A percentile compares a stretch with the other conserved stretches of the same genome.
These are phyloP conservation scores for Pestalotiopsis sp. DNA, from an alignment of 2,329 filamentous ascomycete species.

Conservation along the genomic window DNA sequence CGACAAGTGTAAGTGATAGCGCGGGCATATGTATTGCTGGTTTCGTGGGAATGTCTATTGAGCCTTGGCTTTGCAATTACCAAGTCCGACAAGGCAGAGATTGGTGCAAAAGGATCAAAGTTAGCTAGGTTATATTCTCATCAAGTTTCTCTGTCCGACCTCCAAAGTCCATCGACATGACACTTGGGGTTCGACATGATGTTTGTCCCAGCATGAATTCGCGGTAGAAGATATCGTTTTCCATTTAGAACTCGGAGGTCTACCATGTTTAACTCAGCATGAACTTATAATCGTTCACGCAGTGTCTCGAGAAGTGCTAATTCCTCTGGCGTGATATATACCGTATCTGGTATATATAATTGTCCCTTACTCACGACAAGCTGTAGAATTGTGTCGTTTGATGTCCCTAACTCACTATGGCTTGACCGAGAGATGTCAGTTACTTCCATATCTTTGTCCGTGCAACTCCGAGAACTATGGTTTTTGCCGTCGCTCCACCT, in stretches of 20 bases:
- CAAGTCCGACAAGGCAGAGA: conserved; percentile 81
- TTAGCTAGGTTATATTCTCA: conserved; percentile 28
- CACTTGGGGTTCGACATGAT: too few relatives aligned
- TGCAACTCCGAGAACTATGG: not conserved
- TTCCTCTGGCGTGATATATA: conserved; percentile 11
- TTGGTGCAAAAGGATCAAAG: conserved; percentile 65
- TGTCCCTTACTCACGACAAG: not conserved
- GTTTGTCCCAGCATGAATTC: too few relatives aligned
- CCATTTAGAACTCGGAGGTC: too few relatives aligned
- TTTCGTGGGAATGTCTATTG: conserved; percentile 80
- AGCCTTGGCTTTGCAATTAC: conserved; percentile 80
- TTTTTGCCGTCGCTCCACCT: conserved; percentile 3
- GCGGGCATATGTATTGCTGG: conserved; percentile 88
- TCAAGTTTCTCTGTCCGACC: too few relatives aligned
- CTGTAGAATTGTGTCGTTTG: not conserved
- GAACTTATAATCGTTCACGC: conserved; percentile 3
- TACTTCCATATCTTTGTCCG: not conserved
- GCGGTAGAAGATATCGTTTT: too few relatives aligned
- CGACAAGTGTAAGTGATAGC: conserved; percentile 90
- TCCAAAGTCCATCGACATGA: too few relatives aligned
- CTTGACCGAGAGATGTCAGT: not conserved
- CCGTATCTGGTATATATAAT: conserved; percentile 2
- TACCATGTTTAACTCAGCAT: not conserved
- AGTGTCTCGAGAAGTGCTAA: conserved; percentile 8
- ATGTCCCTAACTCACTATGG: not conserved